Evolutionary conservation across 2,329 filamentous ascomycete genomes (phyloP).

Genomic region (Xylaria sp.): DNA sequence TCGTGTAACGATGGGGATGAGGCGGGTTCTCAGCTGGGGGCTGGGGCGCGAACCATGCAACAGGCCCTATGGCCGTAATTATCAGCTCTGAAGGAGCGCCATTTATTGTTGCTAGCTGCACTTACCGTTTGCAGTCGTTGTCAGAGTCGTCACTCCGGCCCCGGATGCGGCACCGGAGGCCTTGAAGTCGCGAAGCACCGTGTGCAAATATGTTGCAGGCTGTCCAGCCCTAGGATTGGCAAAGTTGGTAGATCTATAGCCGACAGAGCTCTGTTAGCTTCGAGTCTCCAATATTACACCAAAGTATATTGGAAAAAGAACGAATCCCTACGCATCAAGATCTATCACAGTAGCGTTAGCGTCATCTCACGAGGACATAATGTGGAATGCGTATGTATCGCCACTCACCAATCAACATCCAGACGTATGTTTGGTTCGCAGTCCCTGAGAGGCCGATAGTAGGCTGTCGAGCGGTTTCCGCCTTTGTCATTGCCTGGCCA

Average conservation of each 20-base stretch:
- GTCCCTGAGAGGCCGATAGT: slow-evolving; percentile 43
- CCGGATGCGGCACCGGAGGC: slow-evolving; percentile 37
- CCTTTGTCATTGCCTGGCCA: slow-evolving; percentile 43
- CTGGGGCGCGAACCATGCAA: slow-evolving; percentile 47
- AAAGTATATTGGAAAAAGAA: neutral
- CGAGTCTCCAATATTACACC: neutral
- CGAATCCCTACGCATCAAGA: slow-evolving; percentile 45
- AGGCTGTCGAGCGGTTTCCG: slow-evolving; percentile 46
- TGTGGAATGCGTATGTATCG: neutral
- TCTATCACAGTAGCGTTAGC: slow-evolving; percentile 42
- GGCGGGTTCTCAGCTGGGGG: slow-evolving; percentile 51
- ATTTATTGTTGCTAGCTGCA: neutral
- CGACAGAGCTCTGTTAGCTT: slow-evolving; percentile 17
- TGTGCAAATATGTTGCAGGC: slow-evolving; percentile 46
- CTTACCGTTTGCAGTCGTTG: slow-evolving; percentile 32
- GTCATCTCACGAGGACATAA: neutral
- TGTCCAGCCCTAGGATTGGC: slow-evolving; percentile 44
- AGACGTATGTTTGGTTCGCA: slow-evolving; percentile 45
- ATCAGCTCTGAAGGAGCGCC: neutral
- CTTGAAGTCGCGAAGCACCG: slow-evolving; percentile 49
- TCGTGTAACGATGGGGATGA: slow-evolving; percentile 53
- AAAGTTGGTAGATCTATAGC: slow-evolving; percentile 46
- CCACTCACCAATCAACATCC: slow-evolving; percentile 46
- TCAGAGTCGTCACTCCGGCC: slow-evolving; percentile 42
- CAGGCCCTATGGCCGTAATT: slow-evolving; percentile 34